Conservation (phyloP, 1,284 basidiomycete genomes). For the Sanguinoderma infundibulare region DNA sequence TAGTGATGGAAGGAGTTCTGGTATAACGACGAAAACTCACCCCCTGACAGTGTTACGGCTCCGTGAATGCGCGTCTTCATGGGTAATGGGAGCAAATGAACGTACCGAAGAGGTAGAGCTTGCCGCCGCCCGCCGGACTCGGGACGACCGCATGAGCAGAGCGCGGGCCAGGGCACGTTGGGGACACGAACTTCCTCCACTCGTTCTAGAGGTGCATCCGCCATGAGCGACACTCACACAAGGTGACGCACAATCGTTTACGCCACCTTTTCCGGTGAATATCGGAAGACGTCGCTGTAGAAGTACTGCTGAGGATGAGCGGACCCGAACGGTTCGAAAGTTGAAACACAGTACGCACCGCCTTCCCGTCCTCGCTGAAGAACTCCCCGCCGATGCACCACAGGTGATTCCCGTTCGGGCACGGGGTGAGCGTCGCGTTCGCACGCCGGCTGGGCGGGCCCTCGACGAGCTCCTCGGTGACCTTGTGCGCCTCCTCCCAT, state of each 20-base stretch:
- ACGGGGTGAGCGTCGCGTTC: constrained; percentile 80
- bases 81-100: background rate
- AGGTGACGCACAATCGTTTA: background rate
- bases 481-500: constrained; percentile 76
- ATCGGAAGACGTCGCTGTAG: constrained; percentile 83
- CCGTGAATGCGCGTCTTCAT: background rate
- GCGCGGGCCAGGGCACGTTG: constrained; percentile 82
- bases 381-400: constrained; percentile 87
- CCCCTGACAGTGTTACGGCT: constrained; percentile 47
- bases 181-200: constrained; percentile 85
- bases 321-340: background rate
- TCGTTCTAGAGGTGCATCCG: constrained; percentile 59
- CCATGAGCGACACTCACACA: background rate
- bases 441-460: constrained; percentile 82
- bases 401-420: constrained; percentile 77
- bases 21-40: constrained; percentile 85
- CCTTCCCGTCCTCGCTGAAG: constrained; percentile 82
- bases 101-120: constrained; percentile 83
- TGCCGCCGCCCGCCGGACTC: constrained; percentile 77
- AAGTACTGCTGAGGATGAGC: constrained; percentile 56
- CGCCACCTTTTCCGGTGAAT: constrained; percentile 76
- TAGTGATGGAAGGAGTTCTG: constrained; percentile 94
- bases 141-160: constrained; percentile 84
- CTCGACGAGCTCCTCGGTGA: constrained; percentile 77
- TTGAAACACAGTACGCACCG: constrained; percentile 50